A percentile compares a stretch with the other conserved stretches of the same genome.
These are phyloP conservation scores for Porogramme epimiltina DNA, from an alignment of 1,284 basidiomycete genomes.

Conservation along the genomic window DNA sequence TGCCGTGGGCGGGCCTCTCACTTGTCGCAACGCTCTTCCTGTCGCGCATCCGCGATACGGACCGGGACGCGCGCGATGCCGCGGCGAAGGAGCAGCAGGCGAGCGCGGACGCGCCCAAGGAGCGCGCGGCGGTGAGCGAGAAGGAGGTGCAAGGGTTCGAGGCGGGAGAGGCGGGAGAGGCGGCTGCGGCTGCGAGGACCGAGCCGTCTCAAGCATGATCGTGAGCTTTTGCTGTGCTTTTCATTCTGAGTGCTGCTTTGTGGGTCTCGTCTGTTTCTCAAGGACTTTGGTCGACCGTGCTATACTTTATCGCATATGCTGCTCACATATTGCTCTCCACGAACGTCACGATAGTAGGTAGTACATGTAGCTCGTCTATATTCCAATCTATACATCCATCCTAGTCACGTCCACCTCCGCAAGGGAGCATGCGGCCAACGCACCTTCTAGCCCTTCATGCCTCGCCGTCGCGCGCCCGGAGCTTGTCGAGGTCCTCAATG, in stretches of 20 bases:
- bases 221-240: no score
- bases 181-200: neutral
- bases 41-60: constrained; percentile 35
- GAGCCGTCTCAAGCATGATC: neutral
- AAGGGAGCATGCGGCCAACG: neutral
- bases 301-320: neutral
- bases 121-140: neutral
- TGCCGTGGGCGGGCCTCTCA: constrained; percentile 47
- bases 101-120: neutral
- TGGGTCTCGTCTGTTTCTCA: no score
- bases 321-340: neutral
- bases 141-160: neutral
- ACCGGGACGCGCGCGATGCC: constrained; percentile 16
- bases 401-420: no score
- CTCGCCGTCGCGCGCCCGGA: neutral
- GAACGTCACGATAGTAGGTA: neutral
- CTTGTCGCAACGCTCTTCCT: constrained; percentile 41
- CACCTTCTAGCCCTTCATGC: neutral
- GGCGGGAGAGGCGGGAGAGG: neutral
- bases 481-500: constrained; percentile 18
- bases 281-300: neutral
- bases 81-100: neutral
- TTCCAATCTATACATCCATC: no score
- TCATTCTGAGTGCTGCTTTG: no score
- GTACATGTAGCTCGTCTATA: no score